Conservation (phyloP, 2,329 filamentous ascomycete genomes). For the Neofusicoccum sp. region DNA sequence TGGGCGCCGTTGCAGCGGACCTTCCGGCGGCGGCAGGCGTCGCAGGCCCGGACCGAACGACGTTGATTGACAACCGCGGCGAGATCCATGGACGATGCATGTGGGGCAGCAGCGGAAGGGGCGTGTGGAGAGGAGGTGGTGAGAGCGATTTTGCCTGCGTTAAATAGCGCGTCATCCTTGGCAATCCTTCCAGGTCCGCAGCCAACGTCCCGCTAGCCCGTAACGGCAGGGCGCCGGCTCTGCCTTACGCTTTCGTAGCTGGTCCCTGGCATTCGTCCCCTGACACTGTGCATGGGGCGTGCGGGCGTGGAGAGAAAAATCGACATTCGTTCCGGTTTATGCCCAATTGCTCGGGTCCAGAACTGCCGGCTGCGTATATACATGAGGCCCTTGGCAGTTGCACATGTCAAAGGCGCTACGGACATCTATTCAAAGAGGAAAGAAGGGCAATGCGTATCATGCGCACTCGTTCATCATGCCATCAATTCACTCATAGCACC, state of each 20-base stretch:
- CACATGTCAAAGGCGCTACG: background rate
- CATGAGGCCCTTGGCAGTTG: no score
- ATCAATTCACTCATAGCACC: background rate
- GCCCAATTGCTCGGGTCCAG: no score
- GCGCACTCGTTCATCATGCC: background rate
- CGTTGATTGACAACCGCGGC: background rate
- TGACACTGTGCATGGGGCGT: no score
- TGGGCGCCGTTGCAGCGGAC: slow-evolving; percentile 73
- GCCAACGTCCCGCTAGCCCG: background rate
- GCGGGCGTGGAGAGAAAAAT: no score
- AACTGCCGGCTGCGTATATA: no score
- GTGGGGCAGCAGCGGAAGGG: background rate
- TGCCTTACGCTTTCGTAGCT: slow-evolving; percentile 7
- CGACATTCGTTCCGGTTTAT: no score
- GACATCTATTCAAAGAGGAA: background rate
- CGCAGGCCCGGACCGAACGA: slow-evolving; percentile 59
- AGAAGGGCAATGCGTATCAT: background rate
- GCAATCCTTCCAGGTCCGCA: background rate
- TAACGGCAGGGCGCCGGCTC: slow-evolving; percentile 1
- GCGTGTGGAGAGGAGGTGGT: background rate
- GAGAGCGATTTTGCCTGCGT: background rate
- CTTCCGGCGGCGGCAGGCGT: slow-evolving; percentile 74
- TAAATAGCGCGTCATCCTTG: slow-evolving; percentile 19
- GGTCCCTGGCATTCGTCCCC: background rate
- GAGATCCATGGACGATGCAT: slow-evolving; percentile 8